A percentile compares a stretch with the other conserved stretches of the same genome.
phyloP scores from a whole-genome alignment of 495 filamentous ascomycete species.

The Penicillium coprophilum region DNA sequence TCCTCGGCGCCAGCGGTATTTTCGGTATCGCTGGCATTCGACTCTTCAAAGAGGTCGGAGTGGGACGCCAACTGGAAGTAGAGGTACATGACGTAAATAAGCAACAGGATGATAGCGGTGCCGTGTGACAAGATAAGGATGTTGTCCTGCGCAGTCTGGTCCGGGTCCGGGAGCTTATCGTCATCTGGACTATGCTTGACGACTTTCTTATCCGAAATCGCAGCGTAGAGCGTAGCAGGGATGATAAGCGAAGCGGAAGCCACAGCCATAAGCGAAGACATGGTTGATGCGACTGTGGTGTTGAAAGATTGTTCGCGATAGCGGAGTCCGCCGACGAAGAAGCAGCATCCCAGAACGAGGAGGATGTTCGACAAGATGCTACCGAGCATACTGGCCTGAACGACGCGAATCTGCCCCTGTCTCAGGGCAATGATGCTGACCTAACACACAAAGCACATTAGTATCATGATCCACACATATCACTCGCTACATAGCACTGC shows the following conservation, averaged over 20 bases:
- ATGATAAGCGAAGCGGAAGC: conserved; percentile 90
- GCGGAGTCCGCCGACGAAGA: conserved; percentile 79
- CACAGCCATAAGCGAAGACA: conserved; percentile 93
- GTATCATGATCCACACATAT: neutral
- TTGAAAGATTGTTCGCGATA: conserved; percentile 76
- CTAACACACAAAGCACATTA: conserved; percentile 43
- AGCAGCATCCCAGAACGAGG: conserved; percentile 94
- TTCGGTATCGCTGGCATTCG: conserved; percentile 41
- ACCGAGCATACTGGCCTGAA: conserved; percentile 96
- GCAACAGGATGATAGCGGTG: conserved; percentile 82
- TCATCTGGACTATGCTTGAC: neutral
- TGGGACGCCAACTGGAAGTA: conserved; percentile 88
- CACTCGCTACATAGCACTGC: neutral
- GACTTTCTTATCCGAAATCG: conserved; percentile 29
- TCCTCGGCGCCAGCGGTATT: conserved; percentile 36
- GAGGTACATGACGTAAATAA: conserved; percentile 88
- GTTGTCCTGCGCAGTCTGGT: conserved; percentile 39
- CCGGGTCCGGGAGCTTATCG: conserved; percentile 19
- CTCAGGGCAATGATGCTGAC: conserved; percentile 90
- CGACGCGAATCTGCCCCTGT: conserved; percentile 86
- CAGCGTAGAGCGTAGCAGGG: conserved; percentile 75
- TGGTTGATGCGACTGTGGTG: conserved; percentile 84
- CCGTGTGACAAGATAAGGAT: conserved; percentile 86
- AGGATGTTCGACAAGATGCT: conserved; percentile 95
- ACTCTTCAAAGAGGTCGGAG: conserved; percentile 73